Evolutionary conservation across 768 basidiomycete species (phyloP).

Genomic region (Baorangia bicolor): DNA sequence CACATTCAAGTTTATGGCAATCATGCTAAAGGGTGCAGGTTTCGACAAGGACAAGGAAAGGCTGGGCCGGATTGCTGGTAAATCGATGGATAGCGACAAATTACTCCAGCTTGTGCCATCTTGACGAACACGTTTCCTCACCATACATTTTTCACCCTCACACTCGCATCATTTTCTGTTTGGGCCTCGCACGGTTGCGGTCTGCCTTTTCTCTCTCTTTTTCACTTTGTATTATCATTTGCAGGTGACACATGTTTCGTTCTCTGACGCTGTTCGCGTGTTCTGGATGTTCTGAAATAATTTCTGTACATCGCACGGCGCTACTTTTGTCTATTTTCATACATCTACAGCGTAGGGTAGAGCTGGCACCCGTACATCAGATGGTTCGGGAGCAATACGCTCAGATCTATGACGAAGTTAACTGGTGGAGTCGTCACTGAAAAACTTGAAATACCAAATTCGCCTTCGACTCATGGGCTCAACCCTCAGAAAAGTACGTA

Average conservation of each 20-base stretch:
- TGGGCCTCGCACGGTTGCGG: constrained; percentile 16
- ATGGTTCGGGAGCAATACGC: constrained; percentile 23
- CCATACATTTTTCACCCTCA: constrained; percentile 15
- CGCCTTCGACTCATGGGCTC: background rate
- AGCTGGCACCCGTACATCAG: constrained; percentile 23
- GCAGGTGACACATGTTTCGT: constrained; percentile 16
- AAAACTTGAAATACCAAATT: no score
- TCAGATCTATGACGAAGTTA: constrained; percentile 23
- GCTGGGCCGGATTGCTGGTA: constrained; percentile 54
- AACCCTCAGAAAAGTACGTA: background rate
- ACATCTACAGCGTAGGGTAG: constrained; percentile 24
- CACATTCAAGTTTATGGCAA: constrained; percentile 73
- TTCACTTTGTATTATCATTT: constrained; percentile 5
- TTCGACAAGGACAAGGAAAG: constrained; percentile 58
- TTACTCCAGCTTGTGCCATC: constrained; percentile 58
- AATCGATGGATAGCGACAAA: constrained; percentile 59
- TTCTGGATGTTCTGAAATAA: constrained; percentile 31
- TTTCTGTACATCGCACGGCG: constrained; percentile 27
- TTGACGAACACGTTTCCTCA: constrained; percentile 10
- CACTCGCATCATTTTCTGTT: constrained; percentile 13
- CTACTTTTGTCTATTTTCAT: constrained; percentile 17
- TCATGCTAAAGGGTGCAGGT: constrained; percentile 68
- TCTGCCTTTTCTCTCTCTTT: background rate
- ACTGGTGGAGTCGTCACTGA: background rate
- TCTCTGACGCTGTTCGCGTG: constrained; percentile 27